Evolutionary conservation across 805 yeast species (phyloP), one percentile per base, ranked within the genome.

Genomic region (Lipomyces japonicus): DNA sequence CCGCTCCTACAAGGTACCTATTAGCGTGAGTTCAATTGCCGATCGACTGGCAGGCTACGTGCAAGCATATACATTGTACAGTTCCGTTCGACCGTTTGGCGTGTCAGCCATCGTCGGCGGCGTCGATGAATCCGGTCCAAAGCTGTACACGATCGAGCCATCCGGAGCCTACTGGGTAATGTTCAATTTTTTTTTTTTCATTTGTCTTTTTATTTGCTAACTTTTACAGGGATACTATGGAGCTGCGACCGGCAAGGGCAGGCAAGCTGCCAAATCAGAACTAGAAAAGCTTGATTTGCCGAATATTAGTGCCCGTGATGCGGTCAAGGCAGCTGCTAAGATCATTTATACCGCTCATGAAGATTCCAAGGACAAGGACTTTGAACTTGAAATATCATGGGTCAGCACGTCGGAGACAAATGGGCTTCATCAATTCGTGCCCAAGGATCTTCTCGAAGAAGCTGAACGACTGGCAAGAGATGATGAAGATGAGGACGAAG

Each of bases 41-140:
- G 90, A 85, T 63, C 82, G 95, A 64, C 71, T 93, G 62, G 95
- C 97, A 12, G 81, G 84, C 61, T 91, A 86, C 66, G 95, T 88
- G 21, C 97, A 91, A 71, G 95, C 95, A 40, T 88, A 88, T 70
- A 93, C 99, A 2, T 79, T 95, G 65, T 93, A 90, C 72, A 88
- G 86, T 68, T 90, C 97, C 30, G 98, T 93, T 9, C 84, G 99
- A 71, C 99, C 99, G 21, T 93, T 93, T 69, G 99, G 99, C 48
- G 80, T 95, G 53, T 81, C 88, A 48, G 81, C 96, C 9, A 90
- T 93, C 56, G 78, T 93, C 41, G 98, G 97, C 45, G 98, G 98
- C 59, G 80, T 86, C 42, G 97, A 91, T 66, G 83, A 80, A 38
- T 79, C 85, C 53, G 97, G 97, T 10, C 79, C 95, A 19, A 97